phyloP scores from a whole-genome alignment of 1,139 yeast species.

The Pichia sp. region DNA sequence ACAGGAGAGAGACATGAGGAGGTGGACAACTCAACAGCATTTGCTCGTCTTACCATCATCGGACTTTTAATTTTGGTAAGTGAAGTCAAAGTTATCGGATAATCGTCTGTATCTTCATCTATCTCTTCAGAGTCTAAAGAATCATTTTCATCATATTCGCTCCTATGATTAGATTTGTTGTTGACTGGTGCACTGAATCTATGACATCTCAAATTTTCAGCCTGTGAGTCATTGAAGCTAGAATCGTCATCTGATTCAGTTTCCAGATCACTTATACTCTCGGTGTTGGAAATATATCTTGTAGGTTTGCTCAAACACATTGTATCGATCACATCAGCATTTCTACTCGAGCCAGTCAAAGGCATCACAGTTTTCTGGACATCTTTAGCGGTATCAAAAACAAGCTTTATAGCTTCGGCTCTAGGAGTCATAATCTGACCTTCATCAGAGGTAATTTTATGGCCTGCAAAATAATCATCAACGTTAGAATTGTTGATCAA shows the following conservation, averaged over 20 bases:
- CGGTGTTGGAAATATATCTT: slow-evolving; percentile 3
- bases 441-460: slow-evolving; percentile 20
- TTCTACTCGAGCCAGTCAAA: neutral
- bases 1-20: slow-evolving; percentile 17
- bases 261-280: slow-evolving; percentile 16
- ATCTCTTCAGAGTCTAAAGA: slow-evolving; percentile 20
- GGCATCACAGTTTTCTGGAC: slow-evolving; percentile 3
- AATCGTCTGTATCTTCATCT: slow-evolving; percentile 20
- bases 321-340: slow-evolving; percentile 1
- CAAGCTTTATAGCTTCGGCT: slow-evolving; percentile 34
- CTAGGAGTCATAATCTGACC: slow-evolving; percentile 30
- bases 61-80: slow-evolving; percentile 10
- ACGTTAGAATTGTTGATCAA: slow-evolving; percentile 21
- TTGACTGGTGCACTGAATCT: neutral
- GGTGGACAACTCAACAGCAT: slow-evolving; percentile 16
- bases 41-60: slow-evolving; percentile 3
- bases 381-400: slow-evolving; percentile 32
- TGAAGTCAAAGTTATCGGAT: slow-evolving; percentile 16
- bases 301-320: slow-evolving; percentile 2
- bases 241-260: slow-evolving; percentile 10
- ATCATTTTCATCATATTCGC: slow-evolving; percentile 6
- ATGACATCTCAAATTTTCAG: slow-evolving; percentile 3
- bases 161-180: neutral
- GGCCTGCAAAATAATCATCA: slow-evolving; percentile 21
- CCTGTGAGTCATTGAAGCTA: slow-evolving; percentile 2